Base-by-base conservation (phyloP, 352 stramenopile species). In the Nothophytophthora sp. region DNA sequence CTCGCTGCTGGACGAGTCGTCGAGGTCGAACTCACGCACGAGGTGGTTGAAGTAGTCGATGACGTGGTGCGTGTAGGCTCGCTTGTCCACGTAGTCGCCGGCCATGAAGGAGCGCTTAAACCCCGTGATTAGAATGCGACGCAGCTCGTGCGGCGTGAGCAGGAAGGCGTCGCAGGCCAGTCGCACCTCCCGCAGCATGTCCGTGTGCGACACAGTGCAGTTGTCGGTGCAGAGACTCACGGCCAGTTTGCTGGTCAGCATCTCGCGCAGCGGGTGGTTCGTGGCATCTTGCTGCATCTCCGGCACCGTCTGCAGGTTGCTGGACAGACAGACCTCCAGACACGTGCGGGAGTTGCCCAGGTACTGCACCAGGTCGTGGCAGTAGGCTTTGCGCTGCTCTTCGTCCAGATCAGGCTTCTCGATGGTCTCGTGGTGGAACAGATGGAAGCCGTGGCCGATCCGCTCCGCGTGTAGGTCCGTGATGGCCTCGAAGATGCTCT, bases 61-160 rank as follows among this genome's bases (percentile, higher is more conserved):
- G 28, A 93, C 77, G 44, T 88, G 73, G 66, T 86, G 68, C 34
- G 86, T 92, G 67, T 96, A 96, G 28, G 68, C 69, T 34, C 85
- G 80, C 57, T 96, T 96, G 25, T 67, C 57, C 0, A 46, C 50
- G 60, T 95, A 95, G 36, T 86, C 77, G 46, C 78, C 79, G 0
- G 78, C 60, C 79, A 96, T 92, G 67, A 96, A 96, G 51, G 69
- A 75, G 19, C 80, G 76, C 63, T 94, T 94, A 39, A 96, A 96
- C 20, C 88, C 88, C 43, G 82, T 92, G 38, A 93, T 58, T 18
- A 96, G 51, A 48, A 95, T 80, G 43, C 80, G 72, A 22, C 81
- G 70, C 57, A 96, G 49, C 50, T 96, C 81, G 27, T 63, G 67
- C 22, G 86, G 73, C 15, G 74, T 81, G 16, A 96, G 65, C 33